Evolutionary conservation across 768 basidiomycete genomes (phyloP).

Genomic region (Amanita molliuscula): DNA sequence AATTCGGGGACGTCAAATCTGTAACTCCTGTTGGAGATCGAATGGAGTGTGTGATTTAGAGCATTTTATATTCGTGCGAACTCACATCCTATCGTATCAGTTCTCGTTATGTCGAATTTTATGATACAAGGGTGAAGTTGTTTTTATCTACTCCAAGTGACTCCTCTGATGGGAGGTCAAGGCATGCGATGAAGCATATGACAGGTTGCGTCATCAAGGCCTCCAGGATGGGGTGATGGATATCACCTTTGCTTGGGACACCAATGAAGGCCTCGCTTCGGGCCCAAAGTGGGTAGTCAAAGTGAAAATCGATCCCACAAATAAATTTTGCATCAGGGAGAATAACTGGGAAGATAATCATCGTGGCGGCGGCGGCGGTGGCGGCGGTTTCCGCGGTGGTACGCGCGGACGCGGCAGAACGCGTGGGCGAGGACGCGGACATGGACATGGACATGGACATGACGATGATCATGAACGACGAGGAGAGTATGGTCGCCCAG

Average conservation of each 20-base stretch:
- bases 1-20: constrained; percentile 84
- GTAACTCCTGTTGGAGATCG: constrained; percentile 59
- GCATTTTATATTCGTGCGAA: not conserved
- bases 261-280: constrained; percentile 40
- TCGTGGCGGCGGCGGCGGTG: constrained; percentile 9
- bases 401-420: constrained; percentile 22
- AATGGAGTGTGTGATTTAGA: constrained; percentile 36
- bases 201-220: constrained; percentile 69
- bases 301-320: not conserved
- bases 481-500: constrained; percentile 33
- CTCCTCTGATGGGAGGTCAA: constrained; percentile 17
- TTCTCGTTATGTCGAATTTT: constrained; percentile 89
- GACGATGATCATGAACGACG: constrained; percentile 40
- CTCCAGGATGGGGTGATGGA: constrained; percentile 85
- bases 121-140: constrained; percentile 66
- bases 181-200: constrained; percentile 73
- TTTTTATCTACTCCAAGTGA: not conserved
- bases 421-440: constrained; percentile 21
- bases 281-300: constrained; percentile 26
- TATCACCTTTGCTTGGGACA: constrained; percentile 80
- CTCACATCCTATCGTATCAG: constrained; percentile 25
- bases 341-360: constrained; percentile 39
- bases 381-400: constrained; percentile 17
- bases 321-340: constrained; percentile 23
- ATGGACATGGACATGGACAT: constrained; percentile 24